These are phyloP conservation scores for Limtongozyma cylindracea DNA, from an alignment of 805 yeast genomes.

Conservation along the genomic window DNA sequence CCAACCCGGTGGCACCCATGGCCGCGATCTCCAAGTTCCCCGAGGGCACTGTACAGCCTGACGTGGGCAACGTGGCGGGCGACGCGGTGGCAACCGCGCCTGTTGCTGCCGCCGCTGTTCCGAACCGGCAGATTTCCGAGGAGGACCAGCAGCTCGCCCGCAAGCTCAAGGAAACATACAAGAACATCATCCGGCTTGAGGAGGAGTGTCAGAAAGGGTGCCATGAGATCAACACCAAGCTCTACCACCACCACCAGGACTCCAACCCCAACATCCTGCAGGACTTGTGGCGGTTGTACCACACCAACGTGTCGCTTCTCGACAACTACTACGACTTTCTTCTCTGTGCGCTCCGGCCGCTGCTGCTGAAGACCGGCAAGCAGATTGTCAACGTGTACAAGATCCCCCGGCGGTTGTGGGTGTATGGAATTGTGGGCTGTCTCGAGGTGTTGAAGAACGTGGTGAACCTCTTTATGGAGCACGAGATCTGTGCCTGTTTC, in stretches of 20 bases:
- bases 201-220: constrained; percentile 49
- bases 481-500: constrained; percentile 55
- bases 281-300: constrained; percentile 49
- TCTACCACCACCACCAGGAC: constrained; percentile 6
- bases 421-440: constrained; percentile 64
- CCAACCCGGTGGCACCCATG: no score
- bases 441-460: constrained; percentile 55
- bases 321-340: constrained; percentile 54
- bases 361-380: constrained; percentile 38
- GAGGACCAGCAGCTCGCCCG: constrained; percentile 45
- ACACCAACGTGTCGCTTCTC: constrained; percentile 33
- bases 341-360: constrained; percentile 43
- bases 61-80: no score
- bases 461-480: constrained; percentile 47
- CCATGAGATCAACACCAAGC: constrained; percentile 25
- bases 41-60: no score
- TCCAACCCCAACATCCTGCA: constrained; percentile 12
- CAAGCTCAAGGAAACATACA: constrained; percentile 52
- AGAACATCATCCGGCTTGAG: constrained; percentile 40
- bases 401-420: constrained; percentile 65
- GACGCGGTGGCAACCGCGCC: no score
- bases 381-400: constrained; percentile 57
- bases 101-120: no score
- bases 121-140: no score
- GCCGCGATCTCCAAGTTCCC: no score